Evolutionary conservation across 108 stramenopile genomes (phyloP), one percentile per base, ranked within the genome.

Genomic region (Conticribra weissflogii): DNA sequence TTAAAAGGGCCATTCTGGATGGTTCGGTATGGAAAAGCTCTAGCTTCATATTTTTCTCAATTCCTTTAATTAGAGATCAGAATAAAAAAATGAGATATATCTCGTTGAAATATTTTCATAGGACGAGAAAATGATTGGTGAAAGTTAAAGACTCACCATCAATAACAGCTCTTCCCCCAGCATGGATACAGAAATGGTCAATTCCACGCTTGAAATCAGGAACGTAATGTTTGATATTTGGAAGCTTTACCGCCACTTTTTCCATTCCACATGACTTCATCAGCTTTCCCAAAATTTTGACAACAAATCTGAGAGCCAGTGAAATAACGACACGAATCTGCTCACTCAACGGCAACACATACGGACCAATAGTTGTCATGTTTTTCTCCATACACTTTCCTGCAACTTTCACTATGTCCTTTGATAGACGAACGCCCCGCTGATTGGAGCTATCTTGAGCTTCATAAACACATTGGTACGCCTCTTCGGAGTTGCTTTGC

Each of bases 141-240:
- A n/a, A n/a, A n/a, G n/a, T n/a, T n/a, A n/a, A n/a, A n/a, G 62
- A 79, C 89, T 73, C 66, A 90, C 89, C 96, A 74, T 98, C 97
- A 79, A 98, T 96, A 16, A 96, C 97, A 31, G 96, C 96, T 24
- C 97, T 83, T 36, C 97, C 97, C 29, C 98, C 98, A 45, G 98
- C 98, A 81, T 99, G 98, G 67, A 99, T 96, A 66, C 98, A 99
- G 70, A 97, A 99, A 75, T 98, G 96, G 66, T 99, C 96, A 78
- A 99, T 96, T 32, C 96, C 95, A 21, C 92, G 70, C 85, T 96
- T 97, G 84, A 99, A 99, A 79, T 99, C 96, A 21, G 98, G 98
- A 12, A 97, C 91, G 67, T 99, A 99, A 22, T 90, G 89, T 68
- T 82, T 86, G 23, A 82, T 72, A 33, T 65, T 62, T 0, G 83